Base-by-base conservation (phyloP, 2,329 filamentous ascomycete species). In the Metarhizium guizhouense region DNA sequence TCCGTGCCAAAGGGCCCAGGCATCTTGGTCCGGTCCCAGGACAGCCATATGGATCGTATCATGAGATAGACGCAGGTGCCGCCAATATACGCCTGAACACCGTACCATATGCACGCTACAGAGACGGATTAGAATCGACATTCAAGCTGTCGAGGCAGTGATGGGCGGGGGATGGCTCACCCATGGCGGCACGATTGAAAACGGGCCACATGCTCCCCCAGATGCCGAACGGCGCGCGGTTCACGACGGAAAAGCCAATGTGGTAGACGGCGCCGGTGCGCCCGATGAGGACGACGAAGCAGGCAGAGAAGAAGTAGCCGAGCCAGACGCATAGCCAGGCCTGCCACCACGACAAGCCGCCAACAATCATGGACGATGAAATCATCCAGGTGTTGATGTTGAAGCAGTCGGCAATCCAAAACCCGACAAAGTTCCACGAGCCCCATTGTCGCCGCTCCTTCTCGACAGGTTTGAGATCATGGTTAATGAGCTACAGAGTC, bases 351-450 rank as follows among this genome's bases (percentile, higher is more conserved):
- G 88, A 89, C 25, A 95, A 76, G 13, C 90, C 89, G 51, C 74
- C 76, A 1, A 86, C 81, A 40, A 95, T 89, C 82, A 90, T 91
- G 43, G 87, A 85, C 1, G 87, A 90, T 0, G 88, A 87, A 59
- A 95, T 94, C 89, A 95, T 95, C 91, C 90, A 95, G 2, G 90
- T 94, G 71, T 93, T 94, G 68, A 94, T 90, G 70, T 93, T 93
- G 74, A 92, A 90, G 0, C 84, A 87, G 71, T 93, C 88, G 36
- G 88, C 86, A 64, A 94, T 81, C 89, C 89, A 93, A 68, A 94
- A 94, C 13, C 84, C 88, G 43, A 95, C 87, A 68, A 91, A 96
- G 70, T 95, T 95, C 83, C 87, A 90, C 34, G 87, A 75, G 18
- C 85, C 84, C 91, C 92, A 96, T 80, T 89, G 83, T 54, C 92